Conservation (phyloP, 108 stramenopile genomes). For the Pseudonitzschia multistriata region DNA sequence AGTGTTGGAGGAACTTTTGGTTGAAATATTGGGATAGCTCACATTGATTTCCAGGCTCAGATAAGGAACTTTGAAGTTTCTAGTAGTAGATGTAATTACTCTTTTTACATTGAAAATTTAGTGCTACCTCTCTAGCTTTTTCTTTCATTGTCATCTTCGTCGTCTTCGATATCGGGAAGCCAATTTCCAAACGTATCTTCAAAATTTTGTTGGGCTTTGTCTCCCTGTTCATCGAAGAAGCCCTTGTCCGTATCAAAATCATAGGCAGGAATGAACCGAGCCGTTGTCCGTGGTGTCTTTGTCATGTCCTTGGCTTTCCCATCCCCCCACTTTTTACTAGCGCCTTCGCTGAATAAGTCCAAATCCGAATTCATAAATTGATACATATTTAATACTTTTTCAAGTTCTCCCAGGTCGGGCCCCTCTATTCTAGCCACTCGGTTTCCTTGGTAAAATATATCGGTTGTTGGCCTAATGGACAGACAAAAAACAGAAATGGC, state of each 20-base stretch:
- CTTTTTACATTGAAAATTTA: not conserved
- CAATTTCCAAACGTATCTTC: conserved; percentile 64
- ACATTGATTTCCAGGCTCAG: not conserved
- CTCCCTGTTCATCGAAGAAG: conserved; percentile 58
- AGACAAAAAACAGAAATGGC: not conserved
- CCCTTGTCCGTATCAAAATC: conserved; percentile 60
- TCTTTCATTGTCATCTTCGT: conserved; percentile 20
- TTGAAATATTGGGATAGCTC: not conserved
- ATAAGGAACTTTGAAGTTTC: not conserved
- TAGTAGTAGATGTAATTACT: not conserved
- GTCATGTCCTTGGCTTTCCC: conserved; percentile 24
- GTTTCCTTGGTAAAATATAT: conserved; percentile 53
- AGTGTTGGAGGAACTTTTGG: too few relatives aligned
- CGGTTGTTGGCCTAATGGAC: conserved; percentile 34
- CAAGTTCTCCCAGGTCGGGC: conserved; percentile 35
- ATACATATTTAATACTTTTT: conserved; percentile 50
- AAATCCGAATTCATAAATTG: conserved; percentile 59
- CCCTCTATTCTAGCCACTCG: conserved; percentile 66
- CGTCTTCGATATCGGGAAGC: conserved; percentile 62
- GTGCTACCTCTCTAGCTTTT: not conserved
- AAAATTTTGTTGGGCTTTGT: conserved; percentile 54
- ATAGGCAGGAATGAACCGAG: conserved; percentile 63
- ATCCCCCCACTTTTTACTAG: conserved; percentile 49
- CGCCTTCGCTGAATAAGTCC: conserved; percentile 63
- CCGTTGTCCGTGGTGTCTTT: conserved; percentile 53